phyloP scores from a whole-genome alignment of 23 red algal genomes.

The Cyanidioschyzon merolae region DNA sequence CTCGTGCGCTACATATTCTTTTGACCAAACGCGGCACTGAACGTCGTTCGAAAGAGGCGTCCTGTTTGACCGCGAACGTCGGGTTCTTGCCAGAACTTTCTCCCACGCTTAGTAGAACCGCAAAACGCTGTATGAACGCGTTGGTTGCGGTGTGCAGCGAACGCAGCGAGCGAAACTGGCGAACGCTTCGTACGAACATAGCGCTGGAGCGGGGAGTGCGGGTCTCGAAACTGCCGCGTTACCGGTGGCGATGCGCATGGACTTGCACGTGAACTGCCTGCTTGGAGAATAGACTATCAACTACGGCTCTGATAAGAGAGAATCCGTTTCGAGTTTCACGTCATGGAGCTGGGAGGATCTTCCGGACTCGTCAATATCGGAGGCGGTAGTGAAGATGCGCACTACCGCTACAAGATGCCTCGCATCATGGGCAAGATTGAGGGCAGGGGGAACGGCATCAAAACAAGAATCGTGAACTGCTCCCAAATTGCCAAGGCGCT shows the following conservation, averaged over 20 bases:
- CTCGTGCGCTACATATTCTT: no score
- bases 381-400: slow-evolving; percentile 59
- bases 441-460: slow-evolving; percentile 86
- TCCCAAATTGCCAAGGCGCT: slow-evolving; percentile 65
- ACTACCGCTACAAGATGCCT: slow-evolving; percentile 98
- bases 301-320: background rate
- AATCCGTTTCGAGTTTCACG: background rate
- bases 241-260: background rate
- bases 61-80: no score
- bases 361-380: slow-evolving; percentile 57
- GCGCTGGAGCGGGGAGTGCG: background rate
- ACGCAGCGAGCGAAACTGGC: background rate
- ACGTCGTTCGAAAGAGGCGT: no score
- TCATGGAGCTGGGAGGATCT: background rate
- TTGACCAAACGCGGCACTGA: no score
- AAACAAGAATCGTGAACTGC: slow-evolving; percentile 93
- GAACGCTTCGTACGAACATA: background rate
- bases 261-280: background rate
- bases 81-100: no score
- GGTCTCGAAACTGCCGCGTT: background rate
- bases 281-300: background rate
- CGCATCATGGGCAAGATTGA: slow-evolving; percentile 73
- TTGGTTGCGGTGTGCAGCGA: background rate
- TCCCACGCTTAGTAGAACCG: background rate
- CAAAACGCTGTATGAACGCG: background rate